Conservation (phyloP, 345 rosid species). For the Cochlearia excelsa region DNA sequence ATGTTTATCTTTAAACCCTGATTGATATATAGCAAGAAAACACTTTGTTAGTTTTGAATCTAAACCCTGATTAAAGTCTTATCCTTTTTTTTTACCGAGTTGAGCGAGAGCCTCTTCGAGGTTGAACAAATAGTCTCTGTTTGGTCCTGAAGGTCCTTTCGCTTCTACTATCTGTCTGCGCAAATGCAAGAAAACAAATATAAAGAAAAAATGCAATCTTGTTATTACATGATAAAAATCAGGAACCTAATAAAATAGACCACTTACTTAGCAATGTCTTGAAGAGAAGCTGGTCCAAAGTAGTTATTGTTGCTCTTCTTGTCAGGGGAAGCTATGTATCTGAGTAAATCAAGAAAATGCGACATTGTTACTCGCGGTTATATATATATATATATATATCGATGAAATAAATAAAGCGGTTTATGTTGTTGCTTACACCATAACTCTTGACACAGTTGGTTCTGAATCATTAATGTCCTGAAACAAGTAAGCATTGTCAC, state of each 20-base stretch:
- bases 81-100: conserved; percentile 40
- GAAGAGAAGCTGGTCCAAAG: conserved; percentile 76
- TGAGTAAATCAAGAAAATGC: conserved; percentile 29
- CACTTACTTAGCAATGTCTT: conserved; percentile 76
- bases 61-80: neutral
- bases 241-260: neutral
- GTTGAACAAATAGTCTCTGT: conserved; percentile 79
- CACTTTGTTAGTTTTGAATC: neutral
- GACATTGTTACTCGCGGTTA: neutral
- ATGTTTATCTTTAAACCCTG: conserved; percentile 72
- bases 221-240: too few species aligned
- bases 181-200: neutral
- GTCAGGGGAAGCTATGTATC: conserved; percentile 81
- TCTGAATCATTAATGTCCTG: conserved; percentile 62
- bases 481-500: conserved; percentile 27
- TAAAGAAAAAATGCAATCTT: neutral
- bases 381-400: neutral
- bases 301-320: conserved; percentile 66
- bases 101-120: conserved; percentile 67
- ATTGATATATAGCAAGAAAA: conserved; percentile 6
- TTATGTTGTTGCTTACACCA: conserved; percentile 60
- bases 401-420: neutral
- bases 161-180: conserved; percentile 69
- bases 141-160: conserved; percentile 93
- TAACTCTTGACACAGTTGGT: conserved; percentile 71